Percentiles rank a stretch among this genome's conserved stretches.
Evolutionary conservation across 768 basidiomycete species (phyloP).

Genomic region (Heimioporus sp.): DNA sequence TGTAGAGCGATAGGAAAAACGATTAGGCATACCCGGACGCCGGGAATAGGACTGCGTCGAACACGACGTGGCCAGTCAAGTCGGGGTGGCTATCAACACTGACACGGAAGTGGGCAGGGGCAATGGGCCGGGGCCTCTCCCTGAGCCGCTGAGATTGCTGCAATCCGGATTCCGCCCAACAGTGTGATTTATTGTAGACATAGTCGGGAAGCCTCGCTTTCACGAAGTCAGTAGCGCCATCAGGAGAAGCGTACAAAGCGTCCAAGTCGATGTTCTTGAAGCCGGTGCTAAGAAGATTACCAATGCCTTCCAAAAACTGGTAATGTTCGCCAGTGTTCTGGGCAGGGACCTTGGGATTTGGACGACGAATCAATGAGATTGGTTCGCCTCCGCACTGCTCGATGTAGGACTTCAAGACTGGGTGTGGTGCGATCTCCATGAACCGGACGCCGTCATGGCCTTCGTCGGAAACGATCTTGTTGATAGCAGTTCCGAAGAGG

Average conservation of each 20-base stretch:
- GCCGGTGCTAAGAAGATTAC: constrained; percentile 28
- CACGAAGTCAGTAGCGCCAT: constrained; percentile 18
- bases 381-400: constrained; percentile 35
- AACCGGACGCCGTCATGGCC: constrained; percentile 27
- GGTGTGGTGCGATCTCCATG: constrained; percentile 34
- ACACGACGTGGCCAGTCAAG: constrained; percentile 44
- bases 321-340: constrained; percentile 35
- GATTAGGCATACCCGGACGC: constrained; percentile 40
- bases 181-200: constrained; percentile 27
- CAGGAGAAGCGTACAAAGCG: constrained; percentile 22
- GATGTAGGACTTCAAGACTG: constrained; percentile 33
- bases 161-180: constrained; percentile 26
- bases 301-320: constrained; percentile 31
- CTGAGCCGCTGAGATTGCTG: constrained; percentile 26
- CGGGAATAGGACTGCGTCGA: constrained; percentile 45
- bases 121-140: constrained; percentile 34
- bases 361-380: constrained; percentile 29
- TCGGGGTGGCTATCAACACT: constrained; percentile 34
- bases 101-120: constrained; percentile 34
- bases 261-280: constrained; percentile 31
- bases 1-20: background rate
- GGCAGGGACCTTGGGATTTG: constrained; percentile 27
- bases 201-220: constrained; percentile 29
- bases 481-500: constrained; percentile 33
- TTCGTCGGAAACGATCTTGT: constrained; percentile 29